Evolutionary conservation across 1,139 yeast species (phyloP), one percentile per base, ranked within the genome.

Genomic region (Groenewaldozyma sp.): DNA sequence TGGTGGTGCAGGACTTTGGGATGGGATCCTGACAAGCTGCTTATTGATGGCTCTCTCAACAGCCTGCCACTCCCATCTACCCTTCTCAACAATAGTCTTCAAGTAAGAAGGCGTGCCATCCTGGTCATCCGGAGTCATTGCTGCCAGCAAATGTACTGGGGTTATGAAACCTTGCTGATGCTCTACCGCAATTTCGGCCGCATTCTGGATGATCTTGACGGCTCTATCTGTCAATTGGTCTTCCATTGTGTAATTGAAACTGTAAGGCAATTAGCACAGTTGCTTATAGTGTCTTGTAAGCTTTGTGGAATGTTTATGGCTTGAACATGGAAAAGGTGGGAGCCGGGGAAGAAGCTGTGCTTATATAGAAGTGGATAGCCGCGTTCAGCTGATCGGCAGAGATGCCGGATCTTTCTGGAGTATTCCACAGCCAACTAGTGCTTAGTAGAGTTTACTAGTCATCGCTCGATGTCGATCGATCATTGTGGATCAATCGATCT

Each of bases 71-170:
- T 93, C 97, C 56, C 78, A 87, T 46, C 96, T 73, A 6, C 88
- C 94, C 59, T 81, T 83, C 54, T 87, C 94, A 24, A 84, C 65
- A 39, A 91, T 68, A n/a, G 95, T 82, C 58, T 86, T 82, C 45
- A 91, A 66, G 60, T 87, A 91, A 29, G 76, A 67, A 4, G 79
- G 71, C 3, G 82, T 67, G 29, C 79, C 81, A 51, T 82, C 93
- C 41, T 74, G 80, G 24, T 72, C 75, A 37, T 77, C 78, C 31
- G 87, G 82, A 22, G 86, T 81, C 80, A 91, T 82, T 14, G 97
- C 96, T 16, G 95, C 96, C 49, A 91, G 68, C 46, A 91, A 65
- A 62, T 91, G 99, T 46, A 88, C 62, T 18, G 98, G 98, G 41
- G 76, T 65, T 47, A 93, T 68, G 55, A 84, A 93, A 9, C 93